Percentiles rank a stretch among this genome's conserved stretches.
Conservation (phyloP, 805 yeast genomes). For the Priceomyces carsonii region DNA sequence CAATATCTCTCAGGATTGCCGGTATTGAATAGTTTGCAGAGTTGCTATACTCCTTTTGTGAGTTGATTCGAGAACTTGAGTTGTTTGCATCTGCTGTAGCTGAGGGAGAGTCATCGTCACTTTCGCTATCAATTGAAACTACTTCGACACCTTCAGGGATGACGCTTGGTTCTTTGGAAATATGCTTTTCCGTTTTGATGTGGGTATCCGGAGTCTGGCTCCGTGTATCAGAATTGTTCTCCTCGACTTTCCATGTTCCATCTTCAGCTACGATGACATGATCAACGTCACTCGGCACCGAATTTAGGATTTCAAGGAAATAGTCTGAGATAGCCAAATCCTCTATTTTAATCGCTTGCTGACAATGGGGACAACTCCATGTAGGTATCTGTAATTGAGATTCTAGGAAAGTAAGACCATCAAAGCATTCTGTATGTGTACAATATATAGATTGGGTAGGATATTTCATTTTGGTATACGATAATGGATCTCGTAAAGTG, state of each 20-base stretch:
- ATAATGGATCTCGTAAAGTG: conserved; percentile 76
- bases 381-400: conserved; percentile 79
- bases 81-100: no score
- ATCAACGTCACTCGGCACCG: conserved; percentile 57
- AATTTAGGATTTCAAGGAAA: conserved; percentile 57
- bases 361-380: conserved; percentile 90
- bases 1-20: no score
- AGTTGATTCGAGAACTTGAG: no score
- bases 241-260: conserved; percentile 65
- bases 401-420: conserved; percentile 69
- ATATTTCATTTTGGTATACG: conserved; percentile 63
- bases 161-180: conserved; percentile 3
- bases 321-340: conserved; percentile 77
- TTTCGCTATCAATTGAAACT: conserved; percentile 53
- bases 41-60: no score
- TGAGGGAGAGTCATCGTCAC: conserved; percentile 41
- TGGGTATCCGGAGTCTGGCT: no score
- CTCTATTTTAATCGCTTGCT: conserved; percentile 47
- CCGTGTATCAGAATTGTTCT: conserved; percentile 2
- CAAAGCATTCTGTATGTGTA: conserved; percentile 85
- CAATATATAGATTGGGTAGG: conserved; percentile 77
- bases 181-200: no score
- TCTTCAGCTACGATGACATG: conserved; percentile 66
- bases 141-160: conserved; percentile 36
- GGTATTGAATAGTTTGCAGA: no score